A percentile compares a stretch with the other conserved stretches of the same genome.
phyloP scores from a whole-genome alignment of 768 basidiomycete genomes.

The Leccinellum albellum region DNA sequence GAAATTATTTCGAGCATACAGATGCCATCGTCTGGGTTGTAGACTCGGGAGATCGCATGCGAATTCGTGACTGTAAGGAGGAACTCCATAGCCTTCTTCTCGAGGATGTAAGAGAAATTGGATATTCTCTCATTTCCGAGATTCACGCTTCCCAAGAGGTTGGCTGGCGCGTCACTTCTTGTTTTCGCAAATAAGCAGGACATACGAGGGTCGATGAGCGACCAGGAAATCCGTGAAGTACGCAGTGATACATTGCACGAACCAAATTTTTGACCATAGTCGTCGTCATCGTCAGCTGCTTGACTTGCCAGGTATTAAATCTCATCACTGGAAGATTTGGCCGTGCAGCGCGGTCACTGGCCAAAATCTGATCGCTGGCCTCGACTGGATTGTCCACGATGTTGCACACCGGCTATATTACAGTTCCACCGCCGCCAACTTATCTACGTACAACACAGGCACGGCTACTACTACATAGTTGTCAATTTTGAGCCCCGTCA shows the following conservation, averaged over 20 bases:
- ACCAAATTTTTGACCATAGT: conserved; percentile 6
- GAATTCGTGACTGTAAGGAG: conserved; percentile 84
- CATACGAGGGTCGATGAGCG: conserved; percentile 79
- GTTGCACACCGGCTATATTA: conserved; percentile 88
- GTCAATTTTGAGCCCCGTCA: conserved; percentile 2
- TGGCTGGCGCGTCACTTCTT: conserved; percentile 93
- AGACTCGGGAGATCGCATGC: conserved; percentile 87
- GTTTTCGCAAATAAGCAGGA: conserved; percentile 99
- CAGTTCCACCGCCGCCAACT: conserved; percentile 38
- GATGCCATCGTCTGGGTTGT: conserved; percentile 99
- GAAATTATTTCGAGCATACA: conserved; percentile 98
- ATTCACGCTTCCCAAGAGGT: conserved; percentile 51
- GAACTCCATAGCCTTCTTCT: conserved; percentile 83
- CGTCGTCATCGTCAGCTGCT: conserved; percentile 54
- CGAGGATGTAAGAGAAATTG: conserved; percentile 72
- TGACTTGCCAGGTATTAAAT: conserved; percentile 73
- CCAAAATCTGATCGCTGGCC: conserved; percentile 73
- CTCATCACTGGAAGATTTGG: conserved; percentile 87
- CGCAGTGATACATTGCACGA: conserved; percentile 27
- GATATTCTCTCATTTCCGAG: conserved; percentile 5
- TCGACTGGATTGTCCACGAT: conserved; percentile 91
- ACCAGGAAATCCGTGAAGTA: conserved; percentile 79
- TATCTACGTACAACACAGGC: not conserved
- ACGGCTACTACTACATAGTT: conserved; percentile 1
- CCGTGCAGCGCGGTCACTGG: conserved; percentile 93